phyloP scores from a whole-genome alignment of 192 early-diverging fungal species.

The Coemansia sp. region DNA sequence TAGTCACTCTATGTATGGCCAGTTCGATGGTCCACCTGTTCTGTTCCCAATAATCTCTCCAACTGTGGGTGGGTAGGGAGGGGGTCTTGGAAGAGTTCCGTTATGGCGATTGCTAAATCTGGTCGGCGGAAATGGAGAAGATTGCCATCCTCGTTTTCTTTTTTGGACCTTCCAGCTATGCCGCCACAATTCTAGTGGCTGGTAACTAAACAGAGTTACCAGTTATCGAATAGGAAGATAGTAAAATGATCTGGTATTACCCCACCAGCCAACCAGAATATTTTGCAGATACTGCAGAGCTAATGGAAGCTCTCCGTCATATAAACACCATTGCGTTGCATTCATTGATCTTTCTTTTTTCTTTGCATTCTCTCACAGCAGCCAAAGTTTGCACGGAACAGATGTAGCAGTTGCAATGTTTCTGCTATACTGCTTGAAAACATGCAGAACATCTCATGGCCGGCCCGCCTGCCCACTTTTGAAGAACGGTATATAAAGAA shows the following conservation, averaged over 20 bases:
- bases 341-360: background rate
- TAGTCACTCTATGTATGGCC: too few species aligned
- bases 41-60: background rate
- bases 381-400: background rate
- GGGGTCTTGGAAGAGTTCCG: background rate
- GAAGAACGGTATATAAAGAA: constrained; percentile 2
- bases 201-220: background rate
- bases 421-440: too few species aligned
- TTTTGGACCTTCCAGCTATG: background rate
- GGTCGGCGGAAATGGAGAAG: constrained; percentile 1
- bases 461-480: background rate
- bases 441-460: too few species aligned
- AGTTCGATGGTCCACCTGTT: background rate
- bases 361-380: background rate
- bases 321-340: too few species aligned
- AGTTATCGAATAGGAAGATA: background rate
- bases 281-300: background rate
- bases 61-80: background rate
- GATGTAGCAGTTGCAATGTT: background rate
- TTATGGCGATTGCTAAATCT: background rate
- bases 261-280: background rate
- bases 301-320: too few species aligned
- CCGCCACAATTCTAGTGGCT: constrained; percentile 2
- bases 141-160: background rate
- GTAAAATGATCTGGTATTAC: background rate